phyloP scores from a whole-genome alignment of 352 stramenopile genomes.

The Phytophthora sojae region DNA sequence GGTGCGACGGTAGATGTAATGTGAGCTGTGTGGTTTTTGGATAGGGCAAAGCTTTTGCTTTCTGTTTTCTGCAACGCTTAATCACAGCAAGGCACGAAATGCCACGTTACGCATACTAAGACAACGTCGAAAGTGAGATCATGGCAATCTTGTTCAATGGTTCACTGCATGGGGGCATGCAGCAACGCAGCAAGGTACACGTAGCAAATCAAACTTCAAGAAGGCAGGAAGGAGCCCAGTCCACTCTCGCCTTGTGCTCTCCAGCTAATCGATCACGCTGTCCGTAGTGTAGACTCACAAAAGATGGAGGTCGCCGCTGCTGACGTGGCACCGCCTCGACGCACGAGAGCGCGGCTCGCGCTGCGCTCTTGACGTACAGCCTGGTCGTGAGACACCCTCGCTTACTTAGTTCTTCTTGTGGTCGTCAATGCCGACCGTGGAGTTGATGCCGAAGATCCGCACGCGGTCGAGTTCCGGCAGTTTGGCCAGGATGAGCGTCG shows the following conservation, averaged over 20 bases:
- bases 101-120: slow-evolving; percentile 8
- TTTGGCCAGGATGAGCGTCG: slow-evolving; percentile 93
- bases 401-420: slow-evolving; percentile 62
- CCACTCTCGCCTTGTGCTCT: slow-evolving; percentile 21
- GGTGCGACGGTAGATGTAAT: slow-evolving; percentile 39
- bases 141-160: slow-evolving; percentile 28
- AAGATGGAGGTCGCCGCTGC: slow-evolving; percentile 12
- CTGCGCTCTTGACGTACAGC: slow-evolving; percentile 5
- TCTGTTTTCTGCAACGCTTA: background rate
- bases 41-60: slow-evolving; percentile 23
- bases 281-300: slow-evolving; percentile 34
- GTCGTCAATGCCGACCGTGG: slow-evolving; percentile 95
- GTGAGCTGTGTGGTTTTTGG: slow-evolving; percentile 47
- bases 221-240: slow-evolving; percentile 21
- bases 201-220: slow-evolving; percentile 36
- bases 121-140: slow-evolving; percentile 7
- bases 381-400: slow-evolving; percentile 15
- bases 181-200: slow-evolving; percentile 20
- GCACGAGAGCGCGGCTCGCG: slow-evolving; percentile 11
- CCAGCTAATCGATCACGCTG: slow-evolving; percentile 24
- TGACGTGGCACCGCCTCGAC: slow-evolving; percentile 7
- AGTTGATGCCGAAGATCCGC: slow-evolving; percentile 97
- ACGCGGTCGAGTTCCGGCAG: slow-evolving; percentile 94
- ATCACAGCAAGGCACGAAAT: background rate
- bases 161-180: slow-evolving; percentile 14